Evolutionary conservation across 202 grass and related monocot species (phyloP).

Genomic region (Elaeis oleifera): DNA sequence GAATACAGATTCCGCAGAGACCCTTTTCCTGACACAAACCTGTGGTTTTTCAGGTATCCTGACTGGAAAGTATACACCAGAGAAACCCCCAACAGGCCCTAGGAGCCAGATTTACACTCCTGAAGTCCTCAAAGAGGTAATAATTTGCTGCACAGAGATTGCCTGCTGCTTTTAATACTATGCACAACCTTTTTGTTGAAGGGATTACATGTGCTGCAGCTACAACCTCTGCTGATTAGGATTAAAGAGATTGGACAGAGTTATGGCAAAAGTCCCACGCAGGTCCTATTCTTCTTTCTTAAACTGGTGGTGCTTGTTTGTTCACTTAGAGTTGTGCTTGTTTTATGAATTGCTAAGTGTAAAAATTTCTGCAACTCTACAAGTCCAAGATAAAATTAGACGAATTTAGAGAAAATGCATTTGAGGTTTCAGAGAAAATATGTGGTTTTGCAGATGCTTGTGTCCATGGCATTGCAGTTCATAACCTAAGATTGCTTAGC

Average conservation of each 20-base stretch:
- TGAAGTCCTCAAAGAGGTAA: constrained; percentile 60
- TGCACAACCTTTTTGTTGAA: constrained; percentile 6
- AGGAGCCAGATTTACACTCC: constrained; percentile 66
- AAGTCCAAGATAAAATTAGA: too few relatives aligned
- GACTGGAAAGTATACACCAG: constrained; percentile 76
- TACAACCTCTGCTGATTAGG: constrained; percentile 69
- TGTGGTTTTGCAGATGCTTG: too few relatives aligned
- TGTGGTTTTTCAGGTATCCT: constrained; percentile 46
- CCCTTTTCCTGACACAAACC: too few relatives aligned
- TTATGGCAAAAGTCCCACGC: constrained; percentile 59
- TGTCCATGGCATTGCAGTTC: too few relatives aligned
- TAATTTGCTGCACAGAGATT: not conserved
- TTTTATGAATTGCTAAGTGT: too few relatives aligned
- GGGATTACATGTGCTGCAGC: constrained; percentile 28
- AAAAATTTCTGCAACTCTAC: too few relatives aligned
- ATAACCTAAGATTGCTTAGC: too few relatives aligned
- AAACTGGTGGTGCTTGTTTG: too few relatives aligned
- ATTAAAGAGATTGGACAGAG: constrained; percentile 68
- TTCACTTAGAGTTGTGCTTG: too few relatives aligned
- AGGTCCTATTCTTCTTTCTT: constrained; percentile 29
- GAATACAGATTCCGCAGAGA: too few relatives aligned
- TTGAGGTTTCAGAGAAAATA: too few relatives aligned
- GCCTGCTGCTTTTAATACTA: not conserved
- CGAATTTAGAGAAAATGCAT: too few relatives aligned
- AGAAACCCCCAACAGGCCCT: constrained; percentile 77